Base-by-base conservation (phyloP, 106 monocot species). In the Acorus calamus region DNA sequence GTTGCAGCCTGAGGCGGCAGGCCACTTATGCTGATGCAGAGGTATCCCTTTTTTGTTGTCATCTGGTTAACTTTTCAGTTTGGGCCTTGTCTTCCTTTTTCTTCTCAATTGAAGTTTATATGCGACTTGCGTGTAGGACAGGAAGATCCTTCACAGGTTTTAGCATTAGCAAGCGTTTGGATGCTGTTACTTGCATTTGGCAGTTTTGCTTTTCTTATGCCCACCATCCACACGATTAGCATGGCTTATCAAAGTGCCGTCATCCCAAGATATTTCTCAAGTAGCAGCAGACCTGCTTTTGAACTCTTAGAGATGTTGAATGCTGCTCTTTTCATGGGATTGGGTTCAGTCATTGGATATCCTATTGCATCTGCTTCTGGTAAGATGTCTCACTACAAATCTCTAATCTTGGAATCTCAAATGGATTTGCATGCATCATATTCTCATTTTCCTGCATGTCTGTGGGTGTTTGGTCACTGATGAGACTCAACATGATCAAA, bases 11-110 rank as follows among this genome's bases (percentile, higher is more conserved):
- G 53, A 87, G 67, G 74, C 74, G 74, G 43, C 94, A 87, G 52
- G 84, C 77, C 4, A 87, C 90, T 41, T 96, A 90, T 80, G 86
- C 94, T 53, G 94, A 96, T 80, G 90, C 94, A 46, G 90, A 91
- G 90, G 94, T 96, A 82, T 67, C 11, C 68, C 60, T 58, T 53
- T 57, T 73, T 46, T n/a, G 4, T 14, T 52, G 45, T 52, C n/a
- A 14, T 45, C 44, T 14, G 44, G 52, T 61, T 41, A 42, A 50
- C 48, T 7, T 2, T n/a, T 59, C 6, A 7, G n/a, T 6, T 5
- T 7, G 55, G 10, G 12, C 47, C 66, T 65, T 71, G 14, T 3
- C 43, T 45, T 48, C 60, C 2, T 2, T 7, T 57, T 63, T 64
- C 46, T 67, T 55, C 54, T 67, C 70, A 61, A 60, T 73, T 79